Evolutionary conservation across 352 stramenopile species (phyloP).

Genomic region (Phytopythium oedochilum): DNA sequence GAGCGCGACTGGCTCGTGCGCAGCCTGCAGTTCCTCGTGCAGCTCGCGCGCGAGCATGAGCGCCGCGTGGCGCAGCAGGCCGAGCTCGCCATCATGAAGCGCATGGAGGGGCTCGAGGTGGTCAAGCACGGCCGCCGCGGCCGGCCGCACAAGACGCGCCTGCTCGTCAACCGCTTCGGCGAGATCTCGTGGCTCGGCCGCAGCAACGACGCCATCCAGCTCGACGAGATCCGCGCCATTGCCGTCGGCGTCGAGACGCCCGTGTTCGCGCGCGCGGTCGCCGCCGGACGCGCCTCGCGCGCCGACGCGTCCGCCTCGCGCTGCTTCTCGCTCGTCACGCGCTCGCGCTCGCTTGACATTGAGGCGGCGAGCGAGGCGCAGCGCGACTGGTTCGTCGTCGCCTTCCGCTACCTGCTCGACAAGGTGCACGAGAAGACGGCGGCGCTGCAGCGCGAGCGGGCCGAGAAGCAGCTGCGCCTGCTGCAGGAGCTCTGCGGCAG

Average conservation of each 20-base stretch:
- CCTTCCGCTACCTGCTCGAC: conserved; percentile 81
- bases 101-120: conserved; percentile 62
- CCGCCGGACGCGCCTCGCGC: conserved; percentile 19
- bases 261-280: conserved; percentile 54
- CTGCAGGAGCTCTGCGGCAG: conserved; percentile 62
- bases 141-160: conserved; percentile 74
- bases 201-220: conserved; percentile 67
- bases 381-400: conserved; percentile 84
- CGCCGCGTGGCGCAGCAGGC: conserved; percentile 72
- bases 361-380: conserved; percentile 64
- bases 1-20: conserved; percentile 77
- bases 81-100: conserved; percentile 82
- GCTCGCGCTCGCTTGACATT: conserved; percentile 65
- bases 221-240: conserved; percentile 68
- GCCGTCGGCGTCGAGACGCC: conserved; percentile 49
- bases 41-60: conserved; percentile 68
- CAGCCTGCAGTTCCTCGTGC: conserved; percentile 69
- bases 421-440: conserved; percentile 84
- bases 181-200: conserved; percentile 81
- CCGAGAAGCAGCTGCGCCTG: conserved; percentile 71
- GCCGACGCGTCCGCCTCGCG: conserved; percentile 19
- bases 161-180: conserved; percentile 79
- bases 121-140: conserved; percentile 80
- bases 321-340: conserved; percentile 75
- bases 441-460: conserved; percentile 68